These are phyloP conservation scores for Pneumocystis oryctolagi DNA, from an alignment of 1,139 yeast genomes.

Conservation along the genomic window DNA sequence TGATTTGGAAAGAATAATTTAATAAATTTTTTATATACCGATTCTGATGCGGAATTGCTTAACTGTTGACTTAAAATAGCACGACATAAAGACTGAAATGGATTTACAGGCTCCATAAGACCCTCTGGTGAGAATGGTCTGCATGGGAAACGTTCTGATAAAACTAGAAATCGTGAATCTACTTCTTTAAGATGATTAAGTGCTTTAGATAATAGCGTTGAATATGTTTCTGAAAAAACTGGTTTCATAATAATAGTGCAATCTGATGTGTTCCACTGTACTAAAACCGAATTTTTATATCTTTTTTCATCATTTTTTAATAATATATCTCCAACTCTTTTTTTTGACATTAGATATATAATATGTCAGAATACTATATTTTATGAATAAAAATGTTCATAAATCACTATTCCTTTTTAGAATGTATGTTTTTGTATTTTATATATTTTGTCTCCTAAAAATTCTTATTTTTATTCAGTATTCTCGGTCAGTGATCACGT, in stretches of 20 bases:
- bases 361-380: background rate
- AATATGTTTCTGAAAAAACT: background rate
- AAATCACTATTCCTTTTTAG: background rate
- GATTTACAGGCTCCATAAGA: slow-evolving; percentile 14
- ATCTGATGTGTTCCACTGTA: background rate
- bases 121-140: slow-evolving; percentile 10
- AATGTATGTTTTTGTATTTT: background rate
- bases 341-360: background rate
- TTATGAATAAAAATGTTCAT: background rate
- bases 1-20: slow-evolving; percentile 22
- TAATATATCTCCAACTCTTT: background rate
- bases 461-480: too few relatives aligned
- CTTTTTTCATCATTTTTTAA: background rate
- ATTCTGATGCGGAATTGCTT: slow-evolving; percentile 65
- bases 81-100: slow-evolving; percentile 13
- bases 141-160: slow-evolving; percentile 12
- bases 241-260: background rate
- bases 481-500: too few relatives aligned
- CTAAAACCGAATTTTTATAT: background rate
- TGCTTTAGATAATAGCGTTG: slow-evolving; percentile 6
- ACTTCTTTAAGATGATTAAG: slow-evolving; percentile 12
- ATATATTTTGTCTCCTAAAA: too few relatives aligned
- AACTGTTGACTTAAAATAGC: slow-evolving; percentile 44
- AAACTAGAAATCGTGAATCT: slow-evolving; percentile 14
- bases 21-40: slow-evolving; percentile 42